Evolutionary conservation across 2,329 filamentous ascomycete species (phyloP), one percentile per base, ranked within the genome.

Genomic region (Ustulina deusta): DNA sequence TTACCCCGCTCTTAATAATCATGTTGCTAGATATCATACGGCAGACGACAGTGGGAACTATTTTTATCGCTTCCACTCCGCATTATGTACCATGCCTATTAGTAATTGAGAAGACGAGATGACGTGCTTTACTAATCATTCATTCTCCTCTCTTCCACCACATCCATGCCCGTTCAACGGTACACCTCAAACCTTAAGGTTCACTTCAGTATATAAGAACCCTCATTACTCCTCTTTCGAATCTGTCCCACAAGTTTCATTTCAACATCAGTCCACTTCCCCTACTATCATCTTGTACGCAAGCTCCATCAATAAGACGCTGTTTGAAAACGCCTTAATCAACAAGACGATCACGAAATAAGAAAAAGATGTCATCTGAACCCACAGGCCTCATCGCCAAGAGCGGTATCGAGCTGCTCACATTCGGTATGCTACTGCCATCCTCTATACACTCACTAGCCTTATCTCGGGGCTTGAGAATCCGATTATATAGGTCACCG

Each of bases 351-450:
- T 11, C 61, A 25, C 59, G 55, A 63, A 61, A 69, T 55, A 70
- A 32, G 51, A 63, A 57, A n/a, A 71, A 74, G 1, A 80, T 80
- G 78, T 69, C 52, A n/a, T 38, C 78, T n/a, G 78, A 81, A 63
- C 85, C 86, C 17, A 87, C 83, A 6, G 87, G 88, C 63, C 81
- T 89, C 66, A 86, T 88, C 71, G 88, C 87, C 73, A 87, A 83
- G 71, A 86, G 85, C 59, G 89, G 89, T 78, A 88, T 91, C 69
- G 89, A 91, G 80, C 84, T 90, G 66, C 80, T 91, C 36, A 91
- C 88, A 0, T 86, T 82, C 70, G 81, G 82, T 81, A 74, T 63
- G 74, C 69, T 2, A 46, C 3, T 25, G 15, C 2, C 36, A 36
- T 44, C 3, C 5, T 17, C 1, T 20, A 6, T 51, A 17, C 22